phyloP scores from a whole-genome alignment of 2,329 filamentous ascomycete species.

The Lachnellula suecica region DNA sequence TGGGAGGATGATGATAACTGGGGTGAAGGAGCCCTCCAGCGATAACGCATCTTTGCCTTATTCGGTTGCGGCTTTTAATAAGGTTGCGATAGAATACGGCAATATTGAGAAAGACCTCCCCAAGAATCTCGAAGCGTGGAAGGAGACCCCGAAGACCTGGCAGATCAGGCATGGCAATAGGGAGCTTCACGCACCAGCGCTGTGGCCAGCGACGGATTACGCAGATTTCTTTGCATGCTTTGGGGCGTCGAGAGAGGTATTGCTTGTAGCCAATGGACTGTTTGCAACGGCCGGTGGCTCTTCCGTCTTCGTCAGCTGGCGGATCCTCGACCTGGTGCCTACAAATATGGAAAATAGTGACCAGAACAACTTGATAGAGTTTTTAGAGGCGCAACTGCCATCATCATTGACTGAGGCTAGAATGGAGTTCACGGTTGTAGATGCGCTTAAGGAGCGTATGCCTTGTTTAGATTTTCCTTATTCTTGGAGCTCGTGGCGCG shows the following conservation, averaged over 20 bases:
- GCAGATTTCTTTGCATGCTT: constrained; percentile 11
- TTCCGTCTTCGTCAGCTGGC: constrained; percentile 2
- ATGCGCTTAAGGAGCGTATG: constrained; percentile 7
- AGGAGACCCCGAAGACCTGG: constrained; percentile 8
- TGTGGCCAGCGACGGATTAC: constrained; percentile 13
- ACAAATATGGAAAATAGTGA: constrained; percentile 4
- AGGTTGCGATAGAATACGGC: constrained; percentile 12
- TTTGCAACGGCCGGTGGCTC: constrained; percentile 3
- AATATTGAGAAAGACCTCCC: constrained; percentile 11
- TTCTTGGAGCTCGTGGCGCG: neutral
- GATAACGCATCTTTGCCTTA: constrained; percentile 7
- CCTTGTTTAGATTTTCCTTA: constrained; percentile 6
- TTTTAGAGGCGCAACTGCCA: constrained; percentile 6
- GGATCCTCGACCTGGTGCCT: constrained; percentile 5
- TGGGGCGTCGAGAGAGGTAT: constrained; percentile 7
- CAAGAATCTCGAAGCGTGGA: constrained; percentile 8
- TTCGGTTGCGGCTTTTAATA: constrained; percentile 11
- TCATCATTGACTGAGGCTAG: constrained; percentile 3
- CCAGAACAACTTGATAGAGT: constrained; percentile 7
- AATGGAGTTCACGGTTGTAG: constrained; percentile 8
- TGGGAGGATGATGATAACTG: constrained; percentile 11
- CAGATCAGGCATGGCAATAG: constrained; percentile 11
- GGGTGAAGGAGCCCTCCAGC: constrained; percentile 10
- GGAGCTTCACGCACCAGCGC: constrained; percentile 6
- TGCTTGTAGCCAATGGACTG: constrained; percentile 7